These are phyloP conservation scores for Ceratocystis colombiana DNA, from an alignment of 2,329 filamentous ascomycete genomes.

Conservation along the genomic window DNA sequence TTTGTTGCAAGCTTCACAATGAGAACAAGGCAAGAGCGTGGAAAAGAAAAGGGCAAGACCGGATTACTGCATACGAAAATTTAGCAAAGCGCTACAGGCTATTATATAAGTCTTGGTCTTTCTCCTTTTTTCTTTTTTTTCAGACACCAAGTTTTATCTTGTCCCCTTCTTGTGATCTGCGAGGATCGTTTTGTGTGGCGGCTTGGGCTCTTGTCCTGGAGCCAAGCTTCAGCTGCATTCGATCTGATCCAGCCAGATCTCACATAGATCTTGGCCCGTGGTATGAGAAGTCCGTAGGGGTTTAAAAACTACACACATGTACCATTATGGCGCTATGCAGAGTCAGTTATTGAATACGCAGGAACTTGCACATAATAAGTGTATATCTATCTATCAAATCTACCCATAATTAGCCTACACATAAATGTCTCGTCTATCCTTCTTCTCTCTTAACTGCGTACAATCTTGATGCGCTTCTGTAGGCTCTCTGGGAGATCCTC, in stretches of 20 bases:
- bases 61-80: neutral
- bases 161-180: slow-evolving; percentile 8
- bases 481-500: slow-evolving; percentile 69
- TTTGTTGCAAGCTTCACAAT: slow-evolving; percentile 3
- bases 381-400: neutral
- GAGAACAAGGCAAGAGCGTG: neutral
- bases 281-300: neutral
- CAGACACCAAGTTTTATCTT: neutral
- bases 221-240: slow-evolving; percentile 12
- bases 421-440: neutral
- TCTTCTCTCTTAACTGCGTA: slow-evolving; percentile 47
- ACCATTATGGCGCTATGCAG: neutral
- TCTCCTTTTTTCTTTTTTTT: slow-evolving; percentile 2
- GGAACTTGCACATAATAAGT: neutral
- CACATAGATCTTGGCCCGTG: slow-evolving; percentile 4
- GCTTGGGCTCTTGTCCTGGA: neutral
- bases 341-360: neutral
- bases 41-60: neutral
- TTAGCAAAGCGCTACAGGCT: neutral
- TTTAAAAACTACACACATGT: neutral
- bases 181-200: neutral
- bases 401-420: slow-evolving; percentile 1
- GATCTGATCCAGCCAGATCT: slow-evolving; percentile 9
- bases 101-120: neutral
- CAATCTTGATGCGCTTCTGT: slow-evolving; percentile 54